Conservation (phyloP, 164 flowering plant species). For the Chimonanthus praecox region DNA sequence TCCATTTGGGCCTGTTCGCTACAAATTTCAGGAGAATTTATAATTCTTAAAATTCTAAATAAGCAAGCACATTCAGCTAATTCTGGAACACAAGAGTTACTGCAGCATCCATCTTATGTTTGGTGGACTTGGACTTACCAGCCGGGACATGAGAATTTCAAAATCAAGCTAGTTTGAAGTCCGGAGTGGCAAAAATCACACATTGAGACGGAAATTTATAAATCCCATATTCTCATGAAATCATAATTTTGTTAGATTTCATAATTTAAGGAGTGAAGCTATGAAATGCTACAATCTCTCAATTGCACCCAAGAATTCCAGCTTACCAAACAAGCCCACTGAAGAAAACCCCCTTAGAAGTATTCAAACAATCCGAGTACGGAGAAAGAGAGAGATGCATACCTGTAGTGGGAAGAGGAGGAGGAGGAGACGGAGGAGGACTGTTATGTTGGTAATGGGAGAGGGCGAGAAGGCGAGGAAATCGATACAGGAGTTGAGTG, state of each 20-base stretch:
- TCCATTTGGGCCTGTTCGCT: no score
- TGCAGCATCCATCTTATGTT: no score
- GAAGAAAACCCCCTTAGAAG: not conserved
- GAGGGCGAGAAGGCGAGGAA: constrained; percentile 8
- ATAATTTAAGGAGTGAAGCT: not conserved
- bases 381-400: not conserved
- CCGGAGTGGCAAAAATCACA: no score
- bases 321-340: not conserved
- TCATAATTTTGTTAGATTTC: not conserved
- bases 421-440: not conserved
- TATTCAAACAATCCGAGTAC: not conserved
- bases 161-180: no score
- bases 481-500: not conserved
- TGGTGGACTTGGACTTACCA: no score
- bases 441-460: not conserved
- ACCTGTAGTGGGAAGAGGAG: not conserved
- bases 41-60: no score
- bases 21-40: no score
- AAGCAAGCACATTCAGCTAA: no score
- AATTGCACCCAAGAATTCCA: not conserved
- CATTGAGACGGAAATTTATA: no score
- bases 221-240: not conserved
- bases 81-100: no score
- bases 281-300: not conserved
- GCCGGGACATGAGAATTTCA: no score